Base-by-base conservation (phyloP, 2,329 filamentous ascomycete species). In the Didymella sp. region DNA sequence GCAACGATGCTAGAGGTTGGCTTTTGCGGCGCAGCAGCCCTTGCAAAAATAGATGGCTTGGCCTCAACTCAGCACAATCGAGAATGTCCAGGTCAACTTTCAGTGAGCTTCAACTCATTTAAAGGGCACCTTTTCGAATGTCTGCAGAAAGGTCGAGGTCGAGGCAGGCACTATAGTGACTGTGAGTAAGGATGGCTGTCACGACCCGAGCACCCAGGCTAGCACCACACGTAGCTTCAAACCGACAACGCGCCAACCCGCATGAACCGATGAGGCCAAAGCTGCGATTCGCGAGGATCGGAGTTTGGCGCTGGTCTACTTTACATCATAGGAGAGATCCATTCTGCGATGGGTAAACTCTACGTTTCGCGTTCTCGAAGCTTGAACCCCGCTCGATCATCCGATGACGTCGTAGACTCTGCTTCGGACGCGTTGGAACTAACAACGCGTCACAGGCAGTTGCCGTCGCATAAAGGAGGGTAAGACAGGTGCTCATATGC, bases 351-450 rank as follows among this genome's bases (percentile, higher is more conserved):
- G 45, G 30, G 38, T 4, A 33, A 49, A 31, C 7, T 44, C 47
- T 30, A 42, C 37, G 38, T 37, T 40, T 50, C 46, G 53, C 47
- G 17, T 46, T 27, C 28, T 30, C 19, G 43, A 38, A 44, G 47
- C 25, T 35, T 30, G 25, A 48, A 48, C 37, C 54, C 48, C 54
- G 47, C 35, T 51, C 21, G 35, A 56, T 51, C 54, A 38, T n/a
- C 42, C 44, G 24, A 57, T 57, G 54, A 57, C 54, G 54, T 57
- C 54, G 24, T 57, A 52, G 54, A 57, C 48, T 52, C 24, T 37
- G 42, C 30, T n/a, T 38, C 40, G 42, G 15, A 51, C 54, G 43
- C 48, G 54, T 52, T 31, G 25, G 31, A 40, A 22, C 6, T 7
- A 21, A 31, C 27, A 24, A 47, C 51, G 51, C 35, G 51, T 47